Evolutionary conservation across 352 stramenopile genomes (phyloP), one percentile per base, ranked within the genome.

Genomic region (Aphanomyces invadans): DNA sequence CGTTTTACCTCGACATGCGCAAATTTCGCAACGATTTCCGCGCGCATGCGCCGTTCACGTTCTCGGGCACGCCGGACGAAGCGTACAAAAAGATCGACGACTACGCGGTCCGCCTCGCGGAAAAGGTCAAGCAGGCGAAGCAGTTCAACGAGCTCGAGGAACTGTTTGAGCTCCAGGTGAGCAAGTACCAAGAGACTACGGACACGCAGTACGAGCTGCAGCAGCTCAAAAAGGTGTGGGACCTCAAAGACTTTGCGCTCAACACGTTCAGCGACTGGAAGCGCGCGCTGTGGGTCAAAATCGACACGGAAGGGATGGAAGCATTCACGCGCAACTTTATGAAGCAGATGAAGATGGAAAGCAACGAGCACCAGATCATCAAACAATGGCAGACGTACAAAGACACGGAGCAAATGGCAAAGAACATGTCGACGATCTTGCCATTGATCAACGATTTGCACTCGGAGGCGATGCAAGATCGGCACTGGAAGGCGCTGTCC

Each of bases 21-120:
- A 88, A 96, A 57, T 98, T 98, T 76, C 86, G 96, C 26, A 91
- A 93, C 54, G 86, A 98, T 33, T 98, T 98, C 73, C 81, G 95
- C 11, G 78, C 89, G 5, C 95, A 91, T 15, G 95, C 95, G 0
- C 96, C 96, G 15, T 99, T 99, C 72, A 92, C 91, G 32, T 98
- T 96, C 73, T 74, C 81, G 32, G 88, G 89, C 0, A 66, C 76
- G 0, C 79, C 82, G 0, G 84, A 92, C 10, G 88, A 96, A 3
- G 88, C 88, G 2, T 97, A 97, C 70, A 70, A 65, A 9, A 82
- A 92, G 59, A 91, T 96, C 73, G 86, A 89, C 54, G 71, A 76
- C 56, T 96, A 95, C 65, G 78, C 79, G 0, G 75, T 66, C 7
- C 75, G 72, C 0, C 57, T 95, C 15, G 71, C 88, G 31, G 85